These are phyloP conservation scores for Ceratobasidium sp. DNA, from an alignment of 1,284 basidiomycete genomes.

Conservation along the genomic window DNA sequence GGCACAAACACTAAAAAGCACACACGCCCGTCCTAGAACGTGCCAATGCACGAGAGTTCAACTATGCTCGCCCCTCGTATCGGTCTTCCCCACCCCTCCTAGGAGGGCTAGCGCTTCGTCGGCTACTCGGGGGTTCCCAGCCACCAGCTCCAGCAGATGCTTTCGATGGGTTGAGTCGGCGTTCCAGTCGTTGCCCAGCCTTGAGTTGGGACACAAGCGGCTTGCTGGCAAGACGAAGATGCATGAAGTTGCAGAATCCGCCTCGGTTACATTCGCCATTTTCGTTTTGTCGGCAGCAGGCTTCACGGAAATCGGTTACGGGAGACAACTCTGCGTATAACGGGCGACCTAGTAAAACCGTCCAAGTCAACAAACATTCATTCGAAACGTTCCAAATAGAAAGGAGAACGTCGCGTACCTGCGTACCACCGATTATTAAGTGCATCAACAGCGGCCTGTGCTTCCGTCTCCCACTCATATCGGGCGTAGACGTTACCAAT, in stretches of 20 bases:
- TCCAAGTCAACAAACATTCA: slow-evolving; percentile 36
- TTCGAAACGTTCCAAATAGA: no score
- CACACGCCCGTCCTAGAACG: no score
- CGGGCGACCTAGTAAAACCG: slow-evolving; percentile 76
- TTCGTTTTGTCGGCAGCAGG: slow-evolving; percentile 98
- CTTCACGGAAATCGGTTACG: slow-evolving; percentile 99
- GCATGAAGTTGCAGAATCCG: slow-evolving; percentile 99
- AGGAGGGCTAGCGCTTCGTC: slow-evolving; percentile 79
- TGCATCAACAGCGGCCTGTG: slow-evolving; percentile 91
- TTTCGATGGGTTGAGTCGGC: slow-evolving; percentile 75
- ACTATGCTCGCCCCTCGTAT: not conserved
- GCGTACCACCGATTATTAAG: slow-evolving; percentile 99
- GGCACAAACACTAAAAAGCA: no score
- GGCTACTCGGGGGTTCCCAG: slow-evolving; percentile 78
- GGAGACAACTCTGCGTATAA: slow-evolving; percentile 99
- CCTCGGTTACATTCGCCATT: slow-evolving; percentile 96
- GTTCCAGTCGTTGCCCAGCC: slow-evolving; percentile 85
- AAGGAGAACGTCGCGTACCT: slow-evolving; percentile 66
- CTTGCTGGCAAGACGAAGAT: slow-evolving; percentile 88
- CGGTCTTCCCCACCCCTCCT: slow-evolving; percentile 13
- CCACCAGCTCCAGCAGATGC: slow-evolving; percentile 76
- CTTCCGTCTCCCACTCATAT: slow-evolving; percentile 99
- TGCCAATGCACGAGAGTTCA: no score
- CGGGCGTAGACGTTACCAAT: slow-evolving; percentile 99
- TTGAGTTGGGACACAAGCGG: slow-evolving; percentile 83